Percentiles rank a stretch among this genome's conserved stretches.
Conservation (phyloP, 2,329 filamentous ascomycete genomes). For the Penicillium sp. region DNA sequence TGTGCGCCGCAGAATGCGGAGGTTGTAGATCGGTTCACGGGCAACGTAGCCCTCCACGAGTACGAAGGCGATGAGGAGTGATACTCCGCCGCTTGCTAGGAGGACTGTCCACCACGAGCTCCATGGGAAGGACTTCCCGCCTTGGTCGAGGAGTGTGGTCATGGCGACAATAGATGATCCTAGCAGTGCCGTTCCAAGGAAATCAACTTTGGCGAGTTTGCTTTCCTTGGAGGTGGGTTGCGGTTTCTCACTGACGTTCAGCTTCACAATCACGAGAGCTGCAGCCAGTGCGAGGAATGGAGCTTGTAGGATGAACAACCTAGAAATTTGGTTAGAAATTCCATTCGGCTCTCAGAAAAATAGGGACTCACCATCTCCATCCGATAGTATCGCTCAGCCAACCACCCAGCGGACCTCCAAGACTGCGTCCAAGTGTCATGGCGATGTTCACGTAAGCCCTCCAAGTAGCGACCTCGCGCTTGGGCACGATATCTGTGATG, state of each 20-base stretch:
- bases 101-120: slow-evolving; percentile 23
- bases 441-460: slow-evolving; percentile 55
- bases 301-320: slow-evolving; percentile 33
- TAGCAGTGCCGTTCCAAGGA: slow-evolving; percentile 54
- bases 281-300: slow-evolving; percentile 29
- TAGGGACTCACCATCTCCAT: slow-evolving; percentile 59
- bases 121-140: slow-evolving; percentile 45
- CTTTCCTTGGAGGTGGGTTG: background rate
- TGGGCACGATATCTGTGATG: slow-evolving; percentile 52
- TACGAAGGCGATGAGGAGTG: slow-evolving; percentile 27
- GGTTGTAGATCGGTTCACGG: slow-evolving; percentile 38
- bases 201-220: slow-evolving; percentile 56
- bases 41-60: slow-evolving; percentile 35
- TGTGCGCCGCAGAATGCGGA: slow-evolving; percentile 34
- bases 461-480: slow-evolving; percentile 50
- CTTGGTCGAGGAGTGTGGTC: slow-evolving; percentile 52
- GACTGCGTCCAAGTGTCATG: slow-evolving; percentile 51
- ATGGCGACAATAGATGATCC: slow-evolving; percentile 45
- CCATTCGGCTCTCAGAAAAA: too few species aligned
- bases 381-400: slow-evolving; percentile 62
- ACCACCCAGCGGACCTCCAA: slow-evolving; percentile 60
- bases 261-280: slow-evolving; percentile 44
- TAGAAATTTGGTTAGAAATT: slow-evolving; percentile 4
- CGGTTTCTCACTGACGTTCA: slow-evolving; percentile 35
- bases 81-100: slow-evolving; percentile 15